Evolutionary conservation across 1,284 basidiomycete genomes (phyloP).

Genomic region (Mycosarcoma mackinlayi): DNA sequence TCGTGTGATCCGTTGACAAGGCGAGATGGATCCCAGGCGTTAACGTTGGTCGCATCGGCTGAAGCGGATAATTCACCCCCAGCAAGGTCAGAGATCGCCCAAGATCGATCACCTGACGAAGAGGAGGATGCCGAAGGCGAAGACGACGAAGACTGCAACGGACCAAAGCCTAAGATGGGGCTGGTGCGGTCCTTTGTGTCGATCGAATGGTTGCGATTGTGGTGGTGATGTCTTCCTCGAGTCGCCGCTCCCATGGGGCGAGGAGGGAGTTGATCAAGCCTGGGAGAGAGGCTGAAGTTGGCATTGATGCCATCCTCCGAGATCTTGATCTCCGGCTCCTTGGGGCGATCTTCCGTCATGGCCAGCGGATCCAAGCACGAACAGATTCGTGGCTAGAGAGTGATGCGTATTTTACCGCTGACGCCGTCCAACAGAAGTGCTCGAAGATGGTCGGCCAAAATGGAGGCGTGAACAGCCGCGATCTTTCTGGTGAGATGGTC

Average conservation of each 20-base stretch:
- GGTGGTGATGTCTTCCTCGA: slow-evolving; percentile 35
- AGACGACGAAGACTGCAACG: slow-evolving; percentile 23
- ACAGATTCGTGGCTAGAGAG: no score
- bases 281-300: slow-evolving; percentile 42
- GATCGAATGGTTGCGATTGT: slow-evolving; percentile 50
- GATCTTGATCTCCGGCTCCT: slow-evolving; percentile 44
- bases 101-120: slow-evolving; percentile 18
- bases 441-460: background rate
- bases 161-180: slow-evolving; percentile 48
- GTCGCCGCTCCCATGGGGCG: slow-evolving; percentile 24
- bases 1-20: slow-evolving; percentile 26
- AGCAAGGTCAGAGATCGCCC: slow-evolving; percentile 23
- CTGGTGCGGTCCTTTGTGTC: slow-evolving; percentile 54
- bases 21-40: slow-evolving; percentile 26
- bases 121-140: no score
- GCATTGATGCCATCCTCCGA: slow-evolving; percentile 46
- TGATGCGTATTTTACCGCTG: no score
- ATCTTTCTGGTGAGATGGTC: background rate
- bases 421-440: no score
- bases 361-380: no score
- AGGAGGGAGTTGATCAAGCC: slow-evolving; percentile 33
- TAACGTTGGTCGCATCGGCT: slow-evolving; percentile 1
- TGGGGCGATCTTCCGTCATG: slow-evolving; percentile 37
- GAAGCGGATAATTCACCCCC: slow-evolving; percentile 12
- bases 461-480: background rate